Evolutionary conservation across 148 eudicot species (phyloP).

Genomic region (Camellia sinensis): DNA sequence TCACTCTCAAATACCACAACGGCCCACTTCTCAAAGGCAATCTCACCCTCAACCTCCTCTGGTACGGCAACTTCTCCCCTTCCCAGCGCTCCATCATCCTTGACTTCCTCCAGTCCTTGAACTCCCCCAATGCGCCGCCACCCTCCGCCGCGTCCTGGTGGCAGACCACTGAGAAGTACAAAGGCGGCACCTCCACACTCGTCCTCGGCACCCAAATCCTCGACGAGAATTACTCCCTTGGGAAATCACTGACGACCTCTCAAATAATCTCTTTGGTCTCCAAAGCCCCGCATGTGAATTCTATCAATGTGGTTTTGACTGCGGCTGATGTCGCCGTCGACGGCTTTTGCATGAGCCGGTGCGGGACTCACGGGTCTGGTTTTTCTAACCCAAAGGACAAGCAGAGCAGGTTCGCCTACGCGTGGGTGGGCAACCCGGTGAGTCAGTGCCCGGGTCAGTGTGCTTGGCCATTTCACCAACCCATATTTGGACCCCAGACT

Average conservation of each 20-base stretch:
- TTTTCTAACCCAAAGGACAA: not conserved
- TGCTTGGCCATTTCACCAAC: conserved; percentile 53
- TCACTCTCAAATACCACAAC: conserved; percentile 41
- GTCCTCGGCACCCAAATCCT: conserved; percentile 35
- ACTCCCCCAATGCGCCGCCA: conserved; percentile 5
- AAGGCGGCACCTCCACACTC: conserved; percentile 21
- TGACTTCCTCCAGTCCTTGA: conserved; percentile 33
- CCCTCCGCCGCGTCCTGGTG: conserved; percentile 49
- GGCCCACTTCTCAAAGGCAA: conserved; percentile 44
- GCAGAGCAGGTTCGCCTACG: conserved; percentile 28
- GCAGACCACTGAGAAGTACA: conserved; percentile 38
- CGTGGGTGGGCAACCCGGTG: conserved; percentile 50
- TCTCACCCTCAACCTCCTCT: conserved; percentile 40
- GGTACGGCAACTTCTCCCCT: conserved; percentile 56
- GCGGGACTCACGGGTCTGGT: conserved; percentile 41
- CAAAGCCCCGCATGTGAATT: conserved; percentile 5
- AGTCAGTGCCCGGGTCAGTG: conserved; percentile 49
- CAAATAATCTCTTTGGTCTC: conserved; percentile 25
- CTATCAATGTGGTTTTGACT: conserved; percentile 46
- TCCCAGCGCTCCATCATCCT: conserved; percentile 38
- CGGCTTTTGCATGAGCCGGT: conserved; percentile 43
- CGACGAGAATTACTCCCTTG: conserved; percentile 36
- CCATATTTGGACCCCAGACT: conserved; percentile 40
- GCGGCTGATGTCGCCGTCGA: conserved; percentile 40
- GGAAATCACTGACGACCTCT: conserved; percentile 31